Evolutionary conservation across 2,329 filamentous ascomycete species (phyloP).

Genomic region (Paecilomyces niveus): DNA sequence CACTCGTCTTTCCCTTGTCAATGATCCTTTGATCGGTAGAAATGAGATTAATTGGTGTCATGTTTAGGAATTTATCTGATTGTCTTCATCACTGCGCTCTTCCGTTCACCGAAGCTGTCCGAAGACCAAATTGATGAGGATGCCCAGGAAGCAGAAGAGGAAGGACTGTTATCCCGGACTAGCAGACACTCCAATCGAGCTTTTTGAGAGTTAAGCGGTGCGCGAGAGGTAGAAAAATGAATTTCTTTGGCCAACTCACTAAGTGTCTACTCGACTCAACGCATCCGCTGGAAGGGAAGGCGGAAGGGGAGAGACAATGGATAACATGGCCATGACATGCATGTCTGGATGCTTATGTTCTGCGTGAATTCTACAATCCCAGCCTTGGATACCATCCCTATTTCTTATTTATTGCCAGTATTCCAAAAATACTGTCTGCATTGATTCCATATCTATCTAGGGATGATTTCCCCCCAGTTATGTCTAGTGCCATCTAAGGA

Average conservation of each 20-base stretch:
- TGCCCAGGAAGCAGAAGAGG: slow-evolving; percentile 85
- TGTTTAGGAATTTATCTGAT: slow-evolving; percentile 61
- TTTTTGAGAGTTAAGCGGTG: background rate
- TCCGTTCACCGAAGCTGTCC: slow-evolving; percentile 72
- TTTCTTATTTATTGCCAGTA: background rate
- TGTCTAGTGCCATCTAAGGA: background rate
- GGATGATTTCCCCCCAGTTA: background rate
- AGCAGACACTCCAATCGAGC: slow-evolving; percentile 61
- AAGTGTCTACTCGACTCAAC: slow-evolving; percentile 60
- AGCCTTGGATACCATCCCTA: background rate
- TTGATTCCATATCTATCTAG: background rate
- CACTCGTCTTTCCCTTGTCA: background rate
- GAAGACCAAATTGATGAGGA: slow-evolving; percentile 77
- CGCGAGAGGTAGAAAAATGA: background rate
- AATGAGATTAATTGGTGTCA: background rate
- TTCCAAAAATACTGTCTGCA: background rate
- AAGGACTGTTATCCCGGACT: slow-evolving; percentile 79
- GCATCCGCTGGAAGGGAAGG: slow-evolving; percentile 6
- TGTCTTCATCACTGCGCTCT: slow-evolving; percentile 69
- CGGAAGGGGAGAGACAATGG: background rate
- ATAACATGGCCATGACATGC: background rate
- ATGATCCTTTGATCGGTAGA: background rate
- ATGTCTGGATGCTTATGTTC: background rate
- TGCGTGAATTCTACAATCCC: background rate
- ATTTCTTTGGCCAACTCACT: slow-evolving; percentile 56